These are phyloP conservation scores for Paradendryphiella salina DNA, from an alignment of 2,329 filamentous ascomycete species.

Conservation along the genomic window DNA sequence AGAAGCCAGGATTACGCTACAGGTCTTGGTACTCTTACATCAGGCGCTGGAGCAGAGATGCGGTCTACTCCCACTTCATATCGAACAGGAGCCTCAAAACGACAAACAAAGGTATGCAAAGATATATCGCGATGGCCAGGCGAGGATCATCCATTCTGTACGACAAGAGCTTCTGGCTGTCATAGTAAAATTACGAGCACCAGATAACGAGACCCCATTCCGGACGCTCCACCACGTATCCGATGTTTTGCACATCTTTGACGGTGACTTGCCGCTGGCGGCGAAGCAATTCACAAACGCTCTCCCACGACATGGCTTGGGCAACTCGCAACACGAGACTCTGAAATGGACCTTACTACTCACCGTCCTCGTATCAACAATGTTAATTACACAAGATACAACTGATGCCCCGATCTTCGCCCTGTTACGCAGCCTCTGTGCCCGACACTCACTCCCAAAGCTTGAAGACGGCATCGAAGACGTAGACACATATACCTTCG, in stretches of 20 bases:
- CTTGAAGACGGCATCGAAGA: conserved; percentile 34
- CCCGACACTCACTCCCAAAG: conserved; percentile 17
- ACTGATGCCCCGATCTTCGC: not conserved
- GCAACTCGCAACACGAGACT: conserved; percentile 12
- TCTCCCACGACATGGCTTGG: conserved; percentile 15
- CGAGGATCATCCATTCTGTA: conserved; percentile 32
- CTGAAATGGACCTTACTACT: conserved; percentile 33
- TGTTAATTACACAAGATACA: conserved; percentile 14
- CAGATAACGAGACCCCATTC: conserved; percentile 3
- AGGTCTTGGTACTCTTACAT: conserved; percentile 29
- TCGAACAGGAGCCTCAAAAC: conserved; percentile 28
- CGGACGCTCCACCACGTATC: conserved; percentile 19
- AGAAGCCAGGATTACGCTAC: conserved; percentile 25
- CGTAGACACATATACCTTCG: conserved; percentile 26
- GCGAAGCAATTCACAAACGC: conserved; percentile 17
- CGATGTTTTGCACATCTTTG: conserved; percentile 18
- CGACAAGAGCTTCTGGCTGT: conserved; percentile 27
- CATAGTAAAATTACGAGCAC: conserved; percentile 9
- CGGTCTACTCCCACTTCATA: conserved; percentile 20
- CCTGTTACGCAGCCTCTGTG: conserved; percentile 18
- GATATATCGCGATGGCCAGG: conserved; percentile 51
- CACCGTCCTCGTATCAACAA: conserved; percentile 19
- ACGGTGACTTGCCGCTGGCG: conserved; percentile 14
- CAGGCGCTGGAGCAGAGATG: conserved; percentile 30
- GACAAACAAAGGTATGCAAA: conserved; percentile 48